Evolutionary conservation across 768 basidiomycete species (phyloP), one percentile per base, ranked within the genome.

Genomic region (Strobilomyces dryophilus): DNA sequence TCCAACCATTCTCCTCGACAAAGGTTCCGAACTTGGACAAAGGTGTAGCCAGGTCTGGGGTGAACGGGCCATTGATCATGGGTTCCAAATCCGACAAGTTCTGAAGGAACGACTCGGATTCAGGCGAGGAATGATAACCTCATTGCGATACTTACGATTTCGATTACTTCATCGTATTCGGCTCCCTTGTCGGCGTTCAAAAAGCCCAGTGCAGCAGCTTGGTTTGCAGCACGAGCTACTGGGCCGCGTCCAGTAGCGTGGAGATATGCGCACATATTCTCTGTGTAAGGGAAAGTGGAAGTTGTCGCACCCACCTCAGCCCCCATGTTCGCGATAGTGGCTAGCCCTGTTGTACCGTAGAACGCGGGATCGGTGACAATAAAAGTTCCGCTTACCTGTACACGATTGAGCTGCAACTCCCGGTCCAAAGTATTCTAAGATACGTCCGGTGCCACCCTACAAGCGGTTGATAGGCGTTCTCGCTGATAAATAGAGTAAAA

Each of bases 281-380:
- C 71, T 15, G 92, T 93, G 72, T 98, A 99, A 5, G 95, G 95
- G 79, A 99, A 99, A 7, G 89, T 92, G 1, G 95, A 95, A 0
- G 97, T 98, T 1, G 97, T 99, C n/a, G 97, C 97, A 36, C 97
- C 97, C n/a, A 98, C 95, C 76, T 99, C 97, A 12, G 97, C 97
- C 47, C 97, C 97, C 97, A 98, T 99, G 71, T 99, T 98, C 41
- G 92, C 89, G 51, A 99, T 89, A 2, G 97, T 98, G 1, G 95
- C 97, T 49, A 97, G 74, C 51, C 91, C 89, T 89, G 46, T 27
- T 42, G 44, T 11, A 36, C 18, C 46, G 24, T 42, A 14, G 52
- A 45, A 42, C 37, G 35, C 51, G 10, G 40, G 37, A 49, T 14
- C 27, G 47, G 27, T n/a, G 9, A 27, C 18, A 39, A 11, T 10